Base-by-base conservation (phyloP, 257 asterid genomes). In the Gentiana macrophylla region DNA sequence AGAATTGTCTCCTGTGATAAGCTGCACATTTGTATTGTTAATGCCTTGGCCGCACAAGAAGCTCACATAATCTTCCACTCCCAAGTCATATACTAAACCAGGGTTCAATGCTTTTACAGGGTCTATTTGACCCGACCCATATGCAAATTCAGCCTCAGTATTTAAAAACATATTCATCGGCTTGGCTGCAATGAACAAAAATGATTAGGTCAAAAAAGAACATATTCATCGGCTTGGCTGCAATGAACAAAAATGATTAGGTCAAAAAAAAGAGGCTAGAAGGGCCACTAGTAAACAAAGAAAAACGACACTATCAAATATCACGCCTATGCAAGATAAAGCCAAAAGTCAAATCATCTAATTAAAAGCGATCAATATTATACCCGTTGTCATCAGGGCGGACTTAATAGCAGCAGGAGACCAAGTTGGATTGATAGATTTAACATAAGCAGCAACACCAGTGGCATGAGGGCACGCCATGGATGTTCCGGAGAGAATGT, bases 41-140 rank as follows among this genome's bases (percentile, higher is more conserved):
- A 83, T 79, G 8, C 94, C 90, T 72, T 86, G 90, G 8, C 94
- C 87, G 54, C 95, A 86, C n/a, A 86, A 61, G 67, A 80, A 83
- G 8, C 58, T 77, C 3, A 80, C 74, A 53, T 73, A 83, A 59
- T 86, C 94, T 0, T 67, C 62, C 62, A 68, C 84, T 6, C 54
- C 64, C 35, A 70, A 53, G 70, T 86, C 87, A 53, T 83, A 86
- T 9, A 83, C 69, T 49, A 83, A 49, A 12, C 95, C 90, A 2
- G 95, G 95, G 12, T 52, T 45, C 35, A 61, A 64, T 1, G 89
- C 95, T 61, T 70, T 73, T 32, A 67, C 1, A 0, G 95, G 95
- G 70, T 86, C 49, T 38, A 86, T 79, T 46, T 86, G 95, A 59
- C 94, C 94, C 1, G 94, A 77, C 0, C 90, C 90, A 13, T 79